A percentile compares a stretch with the other conserved stretches of the same genome.
These are phyloP conservation scores for Phaeosphaeria sp. DNA, from an alignment of 2,329 filamentous ascomycete species.

Conservation along the genomic window DNA sequence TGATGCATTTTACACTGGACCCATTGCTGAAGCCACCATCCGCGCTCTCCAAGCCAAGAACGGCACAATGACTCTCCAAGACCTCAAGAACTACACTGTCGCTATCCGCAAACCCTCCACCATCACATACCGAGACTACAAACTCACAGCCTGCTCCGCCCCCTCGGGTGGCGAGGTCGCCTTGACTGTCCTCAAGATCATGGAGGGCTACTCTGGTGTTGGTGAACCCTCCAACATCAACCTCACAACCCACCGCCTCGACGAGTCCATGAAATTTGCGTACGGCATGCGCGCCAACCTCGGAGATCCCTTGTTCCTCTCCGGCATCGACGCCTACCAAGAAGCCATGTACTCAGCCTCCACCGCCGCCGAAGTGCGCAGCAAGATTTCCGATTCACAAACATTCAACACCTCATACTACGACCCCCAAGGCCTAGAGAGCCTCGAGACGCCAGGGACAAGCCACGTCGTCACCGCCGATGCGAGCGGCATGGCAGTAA, in stretches of 20 bases:
- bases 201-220: constrained; percentile 76
- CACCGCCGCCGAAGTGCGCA: constrained; percentile 66
- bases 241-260: constrained; percentile 79
- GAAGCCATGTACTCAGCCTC: constrained; percentile 67
- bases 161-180: constrained; percentile 81
- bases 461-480: constrained; percentile 78
- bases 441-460: constrained; percentile 74
- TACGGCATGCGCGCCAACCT: constrained; percentile 80
- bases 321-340: constrained; percentile 69
- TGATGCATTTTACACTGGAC: constrained; percentile 76
- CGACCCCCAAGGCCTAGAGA: constrained; percentile 70
- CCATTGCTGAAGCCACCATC: constrained; percentile 77
- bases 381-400: constrained; percentile 72
- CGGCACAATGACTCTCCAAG: constrained; percentile 85
- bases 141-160: constrained; percentile 72
- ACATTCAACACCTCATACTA: constrained; percentile 79
- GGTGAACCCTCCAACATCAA: constrained; percentile 64
- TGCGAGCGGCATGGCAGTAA: constrained; percentile 74
- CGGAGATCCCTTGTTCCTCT: constrained; percentile 80
- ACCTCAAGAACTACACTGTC: constrained; percentile 77
- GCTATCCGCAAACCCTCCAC: constrained; percentile 66
- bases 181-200: constrained; percentile 78
- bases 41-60: constrained; percentile 70
- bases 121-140: constrained; percentile 67
- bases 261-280: constrained; percentile 88